Evolutionary conservation across 208 protist species (phyloP).

Genomic region (Porcisia deanei): DNA sequence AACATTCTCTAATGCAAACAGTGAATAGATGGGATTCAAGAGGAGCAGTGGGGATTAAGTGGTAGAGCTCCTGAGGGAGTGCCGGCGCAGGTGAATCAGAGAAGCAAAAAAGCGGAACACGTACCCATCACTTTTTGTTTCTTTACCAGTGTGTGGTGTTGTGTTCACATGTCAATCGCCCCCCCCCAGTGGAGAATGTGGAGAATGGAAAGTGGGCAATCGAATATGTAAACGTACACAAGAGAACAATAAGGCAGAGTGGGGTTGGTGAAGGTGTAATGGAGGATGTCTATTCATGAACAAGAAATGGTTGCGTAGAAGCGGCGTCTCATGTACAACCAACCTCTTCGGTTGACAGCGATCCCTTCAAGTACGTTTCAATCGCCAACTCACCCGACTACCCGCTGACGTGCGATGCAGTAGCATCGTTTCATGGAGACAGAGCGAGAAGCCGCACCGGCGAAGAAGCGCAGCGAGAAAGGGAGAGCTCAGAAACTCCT

Average conservation of each 20-base stretch:
- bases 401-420: background rate
- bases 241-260: background rate
- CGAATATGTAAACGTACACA: background rate
- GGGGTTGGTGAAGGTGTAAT: background rate
- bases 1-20: slow-evolving; percentile 60
- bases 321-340: too few relatives aligned
- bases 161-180: background rate
- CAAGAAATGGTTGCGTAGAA: background rate
- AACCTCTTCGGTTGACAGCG: background rate
- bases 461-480: too few relatives aligned
- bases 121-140: background rate
- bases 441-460: background rate
- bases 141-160: background rate
- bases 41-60: background rate
- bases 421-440: background rate
- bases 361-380: slow-evolving; percentile 40
- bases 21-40: background rate
- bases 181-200: background rate
- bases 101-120: background rate
- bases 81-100: background rate
- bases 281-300: background rate
- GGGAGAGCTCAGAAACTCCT: background rate
- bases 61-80: slow-evolving; percentile 3
- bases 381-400: slow-evolving; percentile 68
- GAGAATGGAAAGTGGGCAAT: background rate